Percentiles rank a stretch among this genome's conserved stretches.
phyloP scores from a whole-genome alignment of 768 basidiomycete species.

The Crassisporium funariophilum region DNA sequence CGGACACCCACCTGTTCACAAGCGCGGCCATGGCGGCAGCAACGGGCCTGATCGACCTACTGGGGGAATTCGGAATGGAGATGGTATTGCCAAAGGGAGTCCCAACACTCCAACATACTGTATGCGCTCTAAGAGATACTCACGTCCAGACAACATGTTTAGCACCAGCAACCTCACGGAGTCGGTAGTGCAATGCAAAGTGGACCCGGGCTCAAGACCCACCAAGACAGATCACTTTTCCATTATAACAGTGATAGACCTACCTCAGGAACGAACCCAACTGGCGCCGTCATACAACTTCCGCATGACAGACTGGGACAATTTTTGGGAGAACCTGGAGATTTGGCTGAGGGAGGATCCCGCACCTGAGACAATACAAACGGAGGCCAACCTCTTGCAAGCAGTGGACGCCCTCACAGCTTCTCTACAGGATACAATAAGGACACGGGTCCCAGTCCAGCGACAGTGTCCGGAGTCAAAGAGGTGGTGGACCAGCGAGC shows the following conservation, averaged over 20 bases:
- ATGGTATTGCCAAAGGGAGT: constrained; percentile 23
- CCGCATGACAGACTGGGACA: constrained; percentile 16
- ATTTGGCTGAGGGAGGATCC: constrained; percentile 21
- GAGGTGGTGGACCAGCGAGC: background rate
- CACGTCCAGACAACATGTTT: constrained; percentile 49
- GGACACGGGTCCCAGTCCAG: background rate
- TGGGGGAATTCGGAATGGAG: constrained; percentile 26
- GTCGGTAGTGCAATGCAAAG: constrained; percentile 30
- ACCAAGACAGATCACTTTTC: constrained; percentile 43
- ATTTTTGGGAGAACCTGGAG: constrained; percentile 22
- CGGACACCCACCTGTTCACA: constrained; percentile 37
- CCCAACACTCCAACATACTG: constrained; percentile 31
- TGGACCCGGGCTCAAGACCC: constrained; percentile 11
- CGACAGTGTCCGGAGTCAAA: background rate
- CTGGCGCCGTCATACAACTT: constrained; percentile 13
- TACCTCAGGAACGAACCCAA: constrained; percentile 15
- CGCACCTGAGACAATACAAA: background rate
- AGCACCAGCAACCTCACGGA: constrained; percentile 15
- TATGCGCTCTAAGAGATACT: constrained; percentile 32
- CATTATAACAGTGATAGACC: constrained; percentile 31
- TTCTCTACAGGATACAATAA: background rate
- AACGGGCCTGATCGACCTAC: constrained; percentile 27
- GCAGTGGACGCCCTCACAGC: constrained; percentile 4
- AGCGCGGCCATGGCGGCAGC: constrained; percentile 18
- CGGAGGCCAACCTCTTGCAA: background rate